phyloP scores from a whole-genome alignment of 257 asterid genomes.

The Ilex aquifolium region DNA sequence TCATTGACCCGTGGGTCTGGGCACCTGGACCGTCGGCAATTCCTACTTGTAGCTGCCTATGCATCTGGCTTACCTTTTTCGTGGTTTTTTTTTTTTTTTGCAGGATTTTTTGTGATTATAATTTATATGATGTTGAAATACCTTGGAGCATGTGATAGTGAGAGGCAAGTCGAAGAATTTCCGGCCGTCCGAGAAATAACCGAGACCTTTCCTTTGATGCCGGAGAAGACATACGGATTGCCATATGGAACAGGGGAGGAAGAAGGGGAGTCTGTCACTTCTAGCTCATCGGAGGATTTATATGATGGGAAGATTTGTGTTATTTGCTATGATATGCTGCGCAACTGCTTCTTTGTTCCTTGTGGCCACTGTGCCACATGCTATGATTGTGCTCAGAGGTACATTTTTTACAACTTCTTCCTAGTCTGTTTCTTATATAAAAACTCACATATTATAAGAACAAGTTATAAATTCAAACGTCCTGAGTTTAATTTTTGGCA shows the following conservation, averaged over 20 bases:
- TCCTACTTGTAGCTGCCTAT: too few species aligned
- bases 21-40: too few species aligned
- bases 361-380: constrained; percentile 34
- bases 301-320: constrained; percentile 26
- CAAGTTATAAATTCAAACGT: too few species aligned
- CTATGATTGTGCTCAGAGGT: constrained; percentile 25
- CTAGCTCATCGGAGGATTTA: constrained; percentile 20
- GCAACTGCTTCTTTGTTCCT: constrained; percentile 30
- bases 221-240: constrained; percentile 8
- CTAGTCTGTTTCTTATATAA: background rate
- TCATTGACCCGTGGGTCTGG: too few species aligned
- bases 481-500: too few species aligned
- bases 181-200: background rate
- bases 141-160: constrained; percentile 12
- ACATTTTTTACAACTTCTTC: background rate
- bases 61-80: too few species aligned
- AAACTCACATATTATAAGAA: too few species aligned
- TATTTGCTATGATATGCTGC: constrained; percentile 22
- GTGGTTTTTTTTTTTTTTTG: background rate
- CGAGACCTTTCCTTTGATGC: constrained; percentile 14
- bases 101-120: constrained; percentile 11
- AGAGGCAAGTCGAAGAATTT: constrained; percentile 6
- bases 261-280: background rate
- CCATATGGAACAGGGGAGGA: constrained; percentile 25
- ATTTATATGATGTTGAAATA: constrained; percentile 8